Evolutionary conservation across 495 filamentous ascomycete genomes (phyloP), one percentile per base, ranked within the genome.

Genomic region (Lepraria neglecta): DNA sequence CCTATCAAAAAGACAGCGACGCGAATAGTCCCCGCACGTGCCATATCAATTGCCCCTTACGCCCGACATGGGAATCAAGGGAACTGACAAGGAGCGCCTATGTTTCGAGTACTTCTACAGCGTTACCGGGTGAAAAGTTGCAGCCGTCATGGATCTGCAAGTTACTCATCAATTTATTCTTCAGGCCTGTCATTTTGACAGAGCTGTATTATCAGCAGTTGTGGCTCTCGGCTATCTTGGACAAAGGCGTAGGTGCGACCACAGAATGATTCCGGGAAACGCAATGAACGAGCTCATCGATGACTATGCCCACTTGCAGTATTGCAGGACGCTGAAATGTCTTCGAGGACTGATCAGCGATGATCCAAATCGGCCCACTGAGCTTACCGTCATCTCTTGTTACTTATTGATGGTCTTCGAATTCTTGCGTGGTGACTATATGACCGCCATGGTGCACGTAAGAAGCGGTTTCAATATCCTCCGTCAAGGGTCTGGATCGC

Each of bases 321-420:
- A 68, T 33, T 51, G 38, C 50, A 65, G 53, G 43, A 64, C 66
- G 19, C 44, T 68, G n/a, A 46, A 46, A 27, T 14, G 43, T 11
- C 60, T 68, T 17, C 66, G 48, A 30, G 58, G 56, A 33, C 53
- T 59, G 30, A 43, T 68, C 17, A 42, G 46, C n/a, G 48, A 51
- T n/a, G 43, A 51, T 10, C 35, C 35, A 7, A 7, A 38, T 10
- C 35, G 35, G 6, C 35, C 35, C 35, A 38, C 12, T 12, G 35
- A 38, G 35, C 7, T 38, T 38, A 38, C 35, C 2, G 35, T 38
- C 35, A 38, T 38, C 6, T 10, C 35, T 38, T 84, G 82, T 65
- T 62, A 77, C 6, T 35, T 82, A 2, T 82, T 83, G 62, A 69
- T 78, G 40, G 72, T 72, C 31, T 68, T 79, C 27, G 81, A 84